Evolutionary conservation across 495 filamentous ascomycete species (phyloP).

Genomic region (Xylaria flabelliformis): DNA sequence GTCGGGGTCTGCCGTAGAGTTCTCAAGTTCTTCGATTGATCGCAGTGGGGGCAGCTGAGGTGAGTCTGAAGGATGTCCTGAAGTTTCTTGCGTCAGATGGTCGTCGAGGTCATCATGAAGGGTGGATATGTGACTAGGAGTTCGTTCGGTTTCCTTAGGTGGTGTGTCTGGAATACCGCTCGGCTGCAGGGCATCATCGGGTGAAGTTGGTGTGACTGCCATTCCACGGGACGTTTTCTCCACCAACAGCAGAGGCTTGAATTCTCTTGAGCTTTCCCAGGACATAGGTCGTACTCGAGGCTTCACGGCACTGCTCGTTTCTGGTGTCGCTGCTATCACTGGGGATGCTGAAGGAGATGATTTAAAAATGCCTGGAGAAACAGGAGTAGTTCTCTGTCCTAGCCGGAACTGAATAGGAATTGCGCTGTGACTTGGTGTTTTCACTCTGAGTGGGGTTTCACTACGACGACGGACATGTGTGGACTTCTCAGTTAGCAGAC

Average conservation of each 20-base stretch:
- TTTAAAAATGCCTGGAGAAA: slow-evolving; percentile 46
- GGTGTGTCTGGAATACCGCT: slow-evolving; percentile 18
- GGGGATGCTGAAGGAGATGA: slow-evolving; percentile 50
- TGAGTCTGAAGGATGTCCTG: background rate
- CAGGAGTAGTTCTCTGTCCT: slow-evolving; percentile 51
- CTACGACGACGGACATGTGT: slow-evolving; percentile 48
- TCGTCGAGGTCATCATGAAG: background rate
- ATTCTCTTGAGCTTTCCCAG: slow-evolving; percentile 57
- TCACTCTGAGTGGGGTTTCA: slow-evolving; percentile 43
- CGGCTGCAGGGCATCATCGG: slow-evolving; percentile 29
- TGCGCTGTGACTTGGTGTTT: slow-evolving; percentile 58
- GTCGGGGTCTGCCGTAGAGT: slow-evolving; percentile 28
- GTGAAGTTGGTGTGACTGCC: slow-evolving; percentile 26
- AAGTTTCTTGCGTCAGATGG: background rate
- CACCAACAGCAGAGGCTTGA: slow-evolving; percentile 59
- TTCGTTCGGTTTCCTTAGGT: slow-evolving; percentile 22
- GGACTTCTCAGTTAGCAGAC: slow-evolving; percentile 31
- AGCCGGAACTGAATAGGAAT: slow-evolving; percentile 57
- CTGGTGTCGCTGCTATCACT: slow-evolving; percentile 31
- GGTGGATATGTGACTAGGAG: slow-evolving; percentile 2
- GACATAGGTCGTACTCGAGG: slow-evolving; percentile 52
- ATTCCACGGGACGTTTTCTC: slow-evolving; percentile 39
- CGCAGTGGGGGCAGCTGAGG: slow-evolving; percentile 25
- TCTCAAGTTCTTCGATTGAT: slow-evolving; percentile 23
- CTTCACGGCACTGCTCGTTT: slow-evolving; percentile 40